Evolutionary conservation across 805 yeast species (phyloP).

Genomic region (Metschnikowia bowlesiae): DNA sequence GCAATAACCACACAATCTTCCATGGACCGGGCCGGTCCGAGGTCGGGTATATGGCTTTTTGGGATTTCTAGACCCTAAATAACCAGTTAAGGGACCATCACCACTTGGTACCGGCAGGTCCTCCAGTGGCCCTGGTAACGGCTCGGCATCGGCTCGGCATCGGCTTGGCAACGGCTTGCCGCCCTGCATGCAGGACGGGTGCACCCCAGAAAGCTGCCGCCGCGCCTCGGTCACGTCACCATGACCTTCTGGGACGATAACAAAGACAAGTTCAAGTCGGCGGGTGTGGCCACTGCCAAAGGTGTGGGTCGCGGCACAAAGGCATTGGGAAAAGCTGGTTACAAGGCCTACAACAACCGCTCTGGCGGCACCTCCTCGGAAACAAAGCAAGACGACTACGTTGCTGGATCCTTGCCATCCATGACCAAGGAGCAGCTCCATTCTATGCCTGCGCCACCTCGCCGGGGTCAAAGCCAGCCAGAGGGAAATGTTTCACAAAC

Average conservation of each 20-base stretch:
- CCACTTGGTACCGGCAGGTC: too few species aligned
- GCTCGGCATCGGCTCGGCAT: too few species aligned
- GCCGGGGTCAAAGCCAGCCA: slow-evolving; percentile 16
- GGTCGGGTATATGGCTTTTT: too few species aligned
- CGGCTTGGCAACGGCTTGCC: too few species aligned
- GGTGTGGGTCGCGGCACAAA: slow-evolving; percentile 51
- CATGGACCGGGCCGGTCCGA: too few species aligned
- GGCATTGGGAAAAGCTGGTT: slow-evolving; percentile 48
- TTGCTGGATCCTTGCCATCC: slow-evolving; percentile 10
- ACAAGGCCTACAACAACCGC: slow-evolving; percentile 45
- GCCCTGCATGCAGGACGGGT: not conserved
- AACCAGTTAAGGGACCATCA: too few species aligned
- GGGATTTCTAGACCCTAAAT: too few species aligned
- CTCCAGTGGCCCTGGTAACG: too few species aligned
- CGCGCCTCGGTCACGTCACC: not conserved
- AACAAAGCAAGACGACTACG: slow-evolving; percentile 12
- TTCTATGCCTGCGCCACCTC: slow-evolving; percentile 44
- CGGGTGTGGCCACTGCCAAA: slow-evolving; percentile 44
- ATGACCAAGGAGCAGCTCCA: slow-evolving; percentile 23
- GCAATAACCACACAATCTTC: too few species aligned
- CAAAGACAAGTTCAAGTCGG: slow-evolving; percentile 48
- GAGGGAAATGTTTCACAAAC: too few species aligned
- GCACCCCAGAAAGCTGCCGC: not conserved
- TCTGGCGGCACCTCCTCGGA: slow-evolving; percentile 17
- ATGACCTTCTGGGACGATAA: slow-evolving; percentile 47